Evolutionary conservation across 1,139 yeast genomes (phyloP), one percentile per base, ranked within the genome.

Genomic region (Debaryomyces subglobosus): DNA sequence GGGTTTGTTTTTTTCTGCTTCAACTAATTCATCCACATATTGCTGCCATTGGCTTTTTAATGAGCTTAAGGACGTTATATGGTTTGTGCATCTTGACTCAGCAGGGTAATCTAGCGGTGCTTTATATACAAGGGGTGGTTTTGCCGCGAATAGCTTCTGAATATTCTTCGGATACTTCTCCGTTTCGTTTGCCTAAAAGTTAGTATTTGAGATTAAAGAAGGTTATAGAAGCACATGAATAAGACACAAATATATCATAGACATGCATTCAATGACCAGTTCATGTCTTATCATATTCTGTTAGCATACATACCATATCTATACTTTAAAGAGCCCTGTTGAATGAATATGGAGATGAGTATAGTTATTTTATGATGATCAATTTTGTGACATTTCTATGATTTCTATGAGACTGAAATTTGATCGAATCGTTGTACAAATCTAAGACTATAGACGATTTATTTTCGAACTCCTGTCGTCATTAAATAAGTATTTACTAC

Each of bases 81-180:
- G 49, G 1, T 71, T 61, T 0, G 88, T 84, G 3, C 72, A 60
- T 18, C 96, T 68, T 27, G 71, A 44, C 35, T 72, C 77, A 0
- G 82, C 79, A 1, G 82, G 76, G 45, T 72, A 68, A 61, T 89
- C 96, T 2, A 69, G 58, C 1, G 87, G 87, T 23, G 68, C 70
- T 2, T 77, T 60, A 56, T 74, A 80, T 32, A 77, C 74, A 12
- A 85, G 64, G n/a, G 96, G 95, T 4, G 87, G 85, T 46, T 82
- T 74, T 4, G 95, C 88, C 25, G 78, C 78, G 61, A 90, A 90
- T 40, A 89, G 77, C 59, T 77, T 76, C 46, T 84, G 81, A 42
- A 88, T 81, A 54, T 79, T 81, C 1, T 80, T 72, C 1, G 96
- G 92, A 54, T 85, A 84, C 62, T 81, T 82, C 44, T 72, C 76